Evolutionary conservation across 106 monocot species (phyloP), one percentile per base, ranked within the genome.

Genomic region (Cymbidium sinense): DNA sequence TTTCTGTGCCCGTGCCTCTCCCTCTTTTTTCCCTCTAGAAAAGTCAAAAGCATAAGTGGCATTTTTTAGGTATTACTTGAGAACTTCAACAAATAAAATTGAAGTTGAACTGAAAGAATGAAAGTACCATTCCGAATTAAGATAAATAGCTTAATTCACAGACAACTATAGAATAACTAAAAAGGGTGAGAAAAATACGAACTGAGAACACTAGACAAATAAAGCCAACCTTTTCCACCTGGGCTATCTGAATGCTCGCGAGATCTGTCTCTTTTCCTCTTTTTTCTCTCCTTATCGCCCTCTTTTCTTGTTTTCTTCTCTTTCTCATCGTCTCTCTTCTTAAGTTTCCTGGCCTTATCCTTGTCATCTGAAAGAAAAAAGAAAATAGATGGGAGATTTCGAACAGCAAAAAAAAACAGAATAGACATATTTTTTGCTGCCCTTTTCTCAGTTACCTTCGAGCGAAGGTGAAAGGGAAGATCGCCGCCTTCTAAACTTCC

Each of bases 401-500:
- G 28, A 64, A 34, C 70, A 34, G 34, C 34, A 34, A 70, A 70
- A 18, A 64, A n/a, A 5, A 27, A 64, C n/a, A 25, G 23, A 27
- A 64, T 8, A 64, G 3, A 33, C 15, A 47, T 2, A 71, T 71
- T 0, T 1, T n/a, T 39, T 8, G 67, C 34, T 71, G 4, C 6
- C 7, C 20, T 9, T 19, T 71, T 71, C 31, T 12, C 4, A 19
- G 21, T 35, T 36, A 71, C 71, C 35, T 7, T 71, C 71, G 37
- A 33, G 17, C 37, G 71, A 71, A 39, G 37, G 7, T 20, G 71
- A 71, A 39, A n/a, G 21, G 1, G 71, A 36, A 35, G 71, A 39
- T 71, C 71, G 71, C 71, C 71, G 71, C 71, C 39, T 71, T 71
- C 71, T 71, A 8, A 37, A 71, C 37, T 71, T 71, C 21, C 36